These are phyloP conservation scores for Lasiosphaeriaceae sp. DNA, from an alignment of 495 filamentous ascomycete genomes.

Conservation along the genomic window DNA sequence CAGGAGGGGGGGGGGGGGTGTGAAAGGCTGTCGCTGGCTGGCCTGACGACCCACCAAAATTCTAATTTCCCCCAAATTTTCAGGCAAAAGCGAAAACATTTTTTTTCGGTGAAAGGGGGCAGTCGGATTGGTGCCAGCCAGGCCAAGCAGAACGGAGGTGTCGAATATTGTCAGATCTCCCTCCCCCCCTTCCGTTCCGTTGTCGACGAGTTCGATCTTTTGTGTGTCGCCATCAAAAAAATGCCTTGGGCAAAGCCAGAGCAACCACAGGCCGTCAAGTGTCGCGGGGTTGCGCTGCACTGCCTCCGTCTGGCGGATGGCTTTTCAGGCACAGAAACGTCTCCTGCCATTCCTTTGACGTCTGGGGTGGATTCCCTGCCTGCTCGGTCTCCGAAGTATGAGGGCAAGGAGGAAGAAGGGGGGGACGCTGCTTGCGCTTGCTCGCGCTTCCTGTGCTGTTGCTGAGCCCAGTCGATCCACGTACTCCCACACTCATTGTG, in stretches of 20 bases:
- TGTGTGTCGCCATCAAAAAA: not conserved
- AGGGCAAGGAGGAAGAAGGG: not conserved
- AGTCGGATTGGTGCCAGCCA: constrained; percentile 11
- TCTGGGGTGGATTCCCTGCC: not conserved
- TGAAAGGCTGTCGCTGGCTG: not conserved
- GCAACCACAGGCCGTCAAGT: not conserved
- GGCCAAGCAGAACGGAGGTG: not conserved
- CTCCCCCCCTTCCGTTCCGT: too few relatives aligned
- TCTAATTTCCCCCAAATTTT: constrained; percentile 16
- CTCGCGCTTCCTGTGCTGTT: not conserved
- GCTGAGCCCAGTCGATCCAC: not conserved
- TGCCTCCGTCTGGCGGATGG: not conserved
- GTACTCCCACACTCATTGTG: not conserved
- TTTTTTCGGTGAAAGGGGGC: constrained; percentile 21
- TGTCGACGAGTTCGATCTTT: too few relatives aligned
- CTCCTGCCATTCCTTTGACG: not conserved
- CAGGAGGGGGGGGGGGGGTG: too few relatives aligned
- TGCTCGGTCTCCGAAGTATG: not conserved
- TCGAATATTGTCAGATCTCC: not conserved
- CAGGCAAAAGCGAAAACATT: constrained; percentile 15
- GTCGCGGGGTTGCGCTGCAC: constrained; percentile 12
- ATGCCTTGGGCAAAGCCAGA: constrained; percentile 20
- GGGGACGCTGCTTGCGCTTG: not conserved
- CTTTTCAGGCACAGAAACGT: not conserved
- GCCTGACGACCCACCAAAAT: constrained; percentile 4